Evolutionary conservation across 2,329 filamentous ascomycete genomes (phyloP), one percentile per base, ranked within the genome.

Genomic region (Volutella citrinella): DNA sequence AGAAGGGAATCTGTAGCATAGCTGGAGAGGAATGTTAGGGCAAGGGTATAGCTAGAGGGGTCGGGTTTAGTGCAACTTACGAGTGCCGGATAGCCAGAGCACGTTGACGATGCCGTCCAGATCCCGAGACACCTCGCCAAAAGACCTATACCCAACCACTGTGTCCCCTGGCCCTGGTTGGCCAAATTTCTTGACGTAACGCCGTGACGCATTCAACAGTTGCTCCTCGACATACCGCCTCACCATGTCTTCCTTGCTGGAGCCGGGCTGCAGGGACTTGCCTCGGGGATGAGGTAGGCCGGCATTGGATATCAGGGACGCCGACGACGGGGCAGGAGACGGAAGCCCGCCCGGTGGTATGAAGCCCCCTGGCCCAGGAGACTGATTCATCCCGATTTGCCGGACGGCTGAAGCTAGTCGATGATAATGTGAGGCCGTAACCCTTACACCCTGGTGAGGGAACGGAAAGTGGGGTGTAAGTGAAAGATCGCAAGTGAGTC

Each of bases 41-140:
- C 26, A 10, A 10, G 19, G 18, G 17, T 9, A 4, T 9, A 1
- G 2, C 3, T 12, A 27, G 15, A 7, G 9, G 4, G 13, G 9
- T 7, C 10, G 10, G 13, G 5, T 0, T 11, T 24, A 6, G 8
- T 10, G 15, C 5, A 13, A 59, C 86, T 57, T 70, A 89, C 88
- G 88, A 15, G 90, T 95, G 9, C 85, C 87, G 19, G 82, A 87
- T 15, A 87, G 75, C 91, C 91, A 97, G 6, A 95, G 64, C 7
- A 94, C 75, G 58, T 94, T 84, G 12, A 95, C 65, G 10, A 95
- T 57, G 6, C 72, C 71, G 36, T 90, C 84, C 1, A 95, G 61
- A 52, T 95, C 88, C 36, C 68, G 76, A 34, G 79, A 87, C 5
- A 88, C 75, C 52, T 90, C 82, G 30, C 67, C 70, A 57, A 91